Evolutionary conservation across 768 basidiomycete species (phyloP), one percentile per base, ranked within the genome.

Genomic region (Kwoniella sp.): DNA sequence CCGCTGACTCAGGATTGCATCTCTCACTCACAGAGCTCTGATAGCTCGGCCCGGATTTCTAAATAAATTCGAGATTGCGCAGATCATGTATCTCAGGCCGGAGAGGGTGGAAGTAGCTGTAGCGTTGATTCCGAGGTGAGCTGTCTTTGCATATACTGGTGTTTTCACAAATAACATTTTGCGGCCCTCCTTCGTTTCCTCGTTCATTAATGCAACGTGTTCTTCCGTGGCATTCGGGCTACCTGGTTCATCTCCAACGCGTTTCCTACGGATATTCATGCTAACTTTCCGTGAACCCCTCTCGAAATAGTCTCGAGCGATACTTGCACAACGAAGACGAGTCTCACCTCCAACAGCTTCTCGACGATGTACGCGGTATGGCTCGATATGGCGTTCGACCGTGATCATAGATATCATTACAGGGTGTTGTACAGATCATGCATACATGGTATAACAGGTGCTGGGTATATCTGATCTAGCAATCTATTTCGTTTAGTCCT

Each of bases 31-130:
- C 55, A 75, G 73, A 27, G 71, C 69, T 19, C 63, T 75, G 5
- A 21, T 54, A n/a, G 69, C 71, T 0, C 63, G 68, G 33, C 58
- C 64, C n/a, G 64, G 63, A 0, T 76, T 76, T 44, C 56, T 77
- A 21, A 77, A 77, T 58, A 77, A 74, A 47, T 77, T 77, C 55
- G 76, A 77, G 58, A 67, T 72, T 10, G 76, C 76, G 3, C 76
- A 77, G 46, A 72, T 77, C 61, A 71, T 74, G 65, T 77, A 77
- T 51, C 68, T 77, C 12, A 60, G 70, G 3, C 76, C 76, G 9
- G 68, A 72, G 53, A 52, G 63, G 21, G 69, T 77, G 6, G 73
- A 74, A 48, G 73, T 68, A 1, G 76, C 76, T 24, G 69, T 74
- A 6, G 69, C 73, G 1, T 52, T 77, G 49, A 77, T 77, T 62